phyloP scores from a whole-genome alignment of 768 basidiomycete species.

The Tricholoma matsutake region DNA sequence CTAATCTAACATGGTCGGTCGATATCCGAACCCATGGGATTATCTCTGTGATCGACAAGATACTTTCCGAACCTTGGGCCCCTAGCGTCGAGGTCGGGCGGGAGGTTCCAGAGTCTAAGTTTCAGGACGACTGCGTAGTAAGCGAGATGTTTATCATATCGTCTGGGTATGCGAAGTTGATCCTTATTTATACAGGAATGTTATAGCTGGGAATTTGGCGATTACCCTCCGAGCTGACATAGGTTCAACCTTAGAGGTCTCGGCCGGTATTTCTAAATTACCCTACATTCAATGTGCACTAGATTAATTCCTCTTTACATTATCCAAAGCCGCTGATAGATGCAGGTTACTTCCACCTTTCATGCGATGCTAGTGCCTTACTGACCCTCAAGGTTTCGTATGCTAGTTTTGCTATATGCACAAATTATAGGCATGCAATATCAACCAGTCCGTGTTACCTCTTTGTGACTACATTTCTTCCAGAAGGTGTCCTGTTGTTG shows the following conservation, averaged over 20 bases:
- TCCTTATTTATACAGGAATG: slow-evolving; percentile 47
- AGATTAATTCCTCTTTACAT: not conserved
- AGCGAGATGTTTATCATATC: slow-evolving; percentile 20
- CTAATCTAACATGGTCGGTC: slow-evolving; percentile 80
- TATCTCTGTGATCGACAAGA: slow-evolving; percentile 68
- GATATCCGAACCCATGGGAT: slow-evolving; percentile 82
- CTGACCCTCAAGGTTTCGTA: too few relatives aligned
- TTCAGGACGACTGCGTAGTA: slow-evolving; percentile 72
- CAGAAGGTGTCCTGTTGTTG: too few relatives aligned
- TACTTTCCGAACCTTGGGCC: slow-evolving; percentile 71
- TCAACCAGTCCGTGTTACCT: too few relatives aligned
- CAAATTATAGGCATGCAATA: too few relatives aligned
- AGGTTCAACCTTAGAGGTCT: not conserved
- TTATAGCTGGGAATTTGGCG: slow-evolving; percentile 68
- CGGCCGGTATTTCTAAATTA: not conserved
- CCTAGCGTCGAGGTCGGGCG: slow-evolving; percentile 57
- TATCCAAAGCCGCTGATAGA: not conserved
- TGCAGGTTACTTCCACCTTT: not conserved
- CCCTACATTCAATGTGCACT: not conserved
- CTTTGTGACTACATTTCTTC: too few relatives aligned
- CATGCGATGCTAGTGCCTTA: not conserved
- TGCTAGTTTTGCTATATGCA: too few relatives aligned
- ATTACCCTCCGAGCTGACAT: slow-evolving; percentile 20
- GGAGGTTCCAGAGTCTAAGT: slow-evolving; percentile 54
- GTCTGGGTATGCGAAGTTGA: not conserved